Base-by-base conservation (phyloP, 129 eudicot genomes). In the Erigeron canadensis region DNA sequence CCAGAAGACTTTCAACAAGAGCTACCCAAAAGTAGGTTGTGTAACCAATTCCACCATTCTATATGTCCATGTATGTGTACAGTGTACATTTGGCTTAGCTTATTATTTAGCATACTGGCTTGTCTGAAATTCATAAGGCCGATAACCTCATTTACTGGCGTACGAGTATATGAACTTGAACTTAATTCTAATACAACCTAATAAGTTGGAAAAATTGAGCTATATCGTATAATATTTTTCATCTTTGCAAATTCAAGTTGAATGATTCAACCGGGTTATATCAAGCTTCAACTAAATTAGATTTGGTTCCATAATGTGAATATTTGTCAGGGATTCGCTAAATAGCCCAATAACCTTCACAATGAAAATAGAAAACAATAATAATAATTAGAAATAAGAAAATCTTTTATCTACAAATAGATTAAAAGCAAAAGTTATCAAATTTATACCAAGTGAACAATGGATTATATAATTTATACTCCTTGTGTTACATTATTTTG, bases 201-300 rank as follows among this genome's bases (percentile, higher is more conserved):
- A 28, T 28, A 28, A 28, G 34, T 28, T 28, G 3, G 34, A 28
- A 28, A 28, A 28, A 28, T 28, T 28, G 34, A 28, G 34, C 34
- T 28, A 28, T 53, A 16, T 15, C 9, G 46, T 16, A 47, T 46
- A 16, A 34, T 8, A 7, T 39, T 70, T 71, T 71, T 44, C 42
- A 41, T 23, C 40, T 61, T 18, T 61, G 62, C 13, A 48, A 9
- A 46, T 63, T 51, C 70, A 50, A n/a, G n/a, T n/a, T n/a, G n/a
- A n/a, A n/a, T n/a, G n/a, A n/a, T n/a, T n/a, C n/a, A n/a, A n/a
- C n/a, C n/a, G n/a, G n/a, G n/a, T n/a, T n/a, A n/a, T n/a, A n/a
- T n/a, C 34, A 72, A 71, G 65, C 65, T 60, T 60, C 19, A 60
- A 60, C 41, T 28, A 60, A 60, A 12, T 34, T 60, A 41, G 43